Base-by-base conservation (phyloP, 208 protist genomes). In the Acanthamoeba lenticulata region DNA sequence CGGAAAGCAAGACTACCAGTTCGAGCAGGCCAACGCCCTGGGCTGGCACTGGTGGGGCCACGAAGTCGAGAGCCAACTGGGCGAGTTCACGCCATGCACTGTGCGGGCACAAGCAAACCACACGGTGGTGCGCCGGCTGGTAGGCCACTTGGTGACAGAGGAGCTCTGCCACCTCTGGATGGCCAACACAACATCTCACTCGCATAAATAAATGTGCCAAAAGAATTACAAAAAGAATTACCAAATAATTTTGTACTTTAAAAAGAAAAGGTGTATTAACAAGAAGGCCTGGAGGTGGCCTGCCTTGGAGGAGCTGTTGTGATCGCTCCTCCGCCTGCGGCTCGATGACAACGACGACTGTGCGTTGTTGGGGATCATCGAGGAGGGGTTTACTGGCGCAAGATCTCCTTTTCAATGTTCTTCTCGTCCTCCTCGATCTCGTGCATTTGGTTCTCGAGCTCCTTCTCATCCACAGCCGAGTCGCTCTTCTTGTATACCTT, bases 401-500 rank as follows among this genome's bases (percentile, higher is more conserved):
- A 74, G 65, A 74, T 21, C 65, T 74, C 65, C 65, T 74, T 6
- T 32, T 74, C 65, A 32, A 74, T 74, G 65, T 6, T 42, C 65
- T 74, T 74, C 65, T 74, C 65, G 65, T 74, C 65, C 65, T 74
- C 65, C 36, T 74, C 65, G 29, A 74, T 74, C 36, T 74, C 65
- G 65, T 74, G 65, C 65, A 74, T 74, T 32, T 34, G 32, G 29
- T 74, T 32, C 4, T 74, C 65, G 36, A 74, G n/a, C 5, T 74
- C 65, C 36, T 74, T 74, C 65, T 74, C 65, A 32, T 74, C 65
- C 34, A 42, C 65, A 9, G 65, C n/a, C 5, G 65, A 74, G 19
- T 74, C 65, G 65, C 65, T 74, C 65, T 74, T 74, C 77, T 86
- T 67, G 86, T 52, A 45, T 21, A 55, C 52, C 34, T 74, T 74